These are phyloP conservation scores for Kodamaea laetipori DNA, from an alignment of 805 yeast species.

Conservation along the genomic window DNA sequence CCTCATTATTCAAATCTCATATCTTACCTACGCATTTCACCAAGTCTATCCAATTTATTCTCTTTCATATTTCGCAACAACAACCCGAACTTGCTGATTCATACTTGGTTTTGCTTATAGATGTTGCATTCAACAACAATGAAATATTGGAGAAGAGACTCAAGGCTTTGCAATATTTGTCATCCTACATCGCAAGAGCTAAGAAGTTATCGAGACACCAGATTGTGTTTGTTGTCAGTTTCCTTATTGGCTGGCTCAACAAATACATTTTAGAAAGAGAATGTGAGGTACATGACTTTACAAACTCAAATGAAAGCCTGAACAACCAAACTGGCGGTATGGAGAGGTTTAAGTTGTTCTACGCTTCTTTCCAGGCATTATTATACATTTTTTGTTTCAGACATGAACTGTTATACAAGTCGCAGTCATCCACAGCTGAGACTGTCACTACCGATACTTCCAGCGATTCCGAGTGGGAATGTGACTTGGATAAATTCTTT, in stretches of 20 bases:
- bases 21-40: conserved; percentile 92
- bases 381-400: conserved; percentile 92
- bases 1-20: conserved; percentile 76
- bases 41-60: conserved; percentile 78
- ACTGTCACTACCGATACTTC: background rate
- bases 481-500: conserved; percentile 80
- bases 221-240: conserved; percentile 78
- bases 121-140: conserved; percentile 70
- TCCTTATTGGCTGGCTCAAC: conserved; percentile 80
- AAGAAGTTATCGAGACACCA: conserved; percentile 69
- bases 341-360: conserved; percentile 88
- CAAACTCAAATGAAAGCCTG: conserved; percentile 11
- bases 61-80: conserved; percentile 80
- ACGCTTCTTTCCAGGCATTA: conserved; percentile 87
- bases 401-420: conserved; percentile 56
- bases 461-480: conserved; percentile 62
- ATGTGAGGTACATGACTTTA: conserved; percentile 61
- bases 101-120: conserved; percentile 77
- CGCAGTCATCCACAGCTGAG: background rate
- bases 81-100: conserved; percentile 84
- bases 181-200: conserved; percentile 89
- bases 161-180: conserved; percentile 88
- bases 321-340: conserved; percentile 58
- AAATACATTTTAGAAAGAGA: conserved; percentile 84
- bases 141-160: conserved; percentile 75